These are phyloP conservation scores for Hygrocybe coccinea DNA, from an alignment of 768 basidiomycete genomes.

Conservation along the genomic window DNA sequence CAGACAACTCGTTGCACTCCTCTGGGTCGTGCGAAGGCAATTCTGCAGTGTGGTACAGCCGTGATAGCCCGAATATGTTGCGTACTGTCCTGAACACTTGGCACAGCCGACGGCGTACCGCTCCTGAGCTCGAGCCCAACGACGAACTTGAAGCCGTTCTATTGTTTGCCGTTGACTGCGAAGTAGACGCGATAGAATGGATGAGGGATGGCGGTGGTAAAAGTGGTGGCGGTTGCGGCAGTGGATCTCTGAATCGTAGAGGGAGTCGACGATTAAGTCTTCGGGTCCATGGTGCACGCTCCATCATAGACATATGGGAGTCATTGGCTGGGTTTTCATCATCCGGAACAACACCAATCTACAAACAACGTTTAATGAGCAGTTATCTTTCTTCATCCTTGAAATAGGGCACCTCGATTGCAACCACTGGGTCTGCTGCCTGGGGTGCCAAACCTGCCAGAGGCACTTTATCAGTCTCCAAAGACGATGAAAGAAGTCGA, in stretches of 20 bases:
- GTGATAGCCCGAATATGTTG: neutral
- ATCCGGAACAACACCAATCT: neutral
- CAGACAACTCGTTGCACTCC: neutral
- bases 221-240: neutral
- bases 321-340: neutral
- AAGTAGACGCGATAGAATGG: neutral
- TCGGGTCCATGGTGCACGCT: neutral
- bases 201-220: neutral
- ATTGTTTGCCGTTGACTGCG: neutral
- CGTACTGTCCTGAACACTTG: neutral
- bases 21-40: slow-evolving; percentile 2
- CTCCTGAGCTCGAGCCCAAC: neutral
- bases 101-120: neutral
- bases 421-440: neutral
- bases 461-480: neutral
- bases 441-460: neutral
- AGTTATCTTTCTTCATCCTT: neutral
- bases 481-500: neutral
- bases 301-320: neutral
- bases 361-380: neutral
- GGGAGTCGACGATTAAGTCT: neutral
- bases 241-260: neutral
- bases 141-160: neutral
- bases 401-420: neutral
- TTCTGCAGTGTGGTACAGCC: neutral